A percentile compares a stretch with the other conserved stretches of the same genome.
phyloP scores from a whole-genome alignment of 2,329 filamentous ascomycete species.

The Hymenoscyphus fraxineus region DNA sequence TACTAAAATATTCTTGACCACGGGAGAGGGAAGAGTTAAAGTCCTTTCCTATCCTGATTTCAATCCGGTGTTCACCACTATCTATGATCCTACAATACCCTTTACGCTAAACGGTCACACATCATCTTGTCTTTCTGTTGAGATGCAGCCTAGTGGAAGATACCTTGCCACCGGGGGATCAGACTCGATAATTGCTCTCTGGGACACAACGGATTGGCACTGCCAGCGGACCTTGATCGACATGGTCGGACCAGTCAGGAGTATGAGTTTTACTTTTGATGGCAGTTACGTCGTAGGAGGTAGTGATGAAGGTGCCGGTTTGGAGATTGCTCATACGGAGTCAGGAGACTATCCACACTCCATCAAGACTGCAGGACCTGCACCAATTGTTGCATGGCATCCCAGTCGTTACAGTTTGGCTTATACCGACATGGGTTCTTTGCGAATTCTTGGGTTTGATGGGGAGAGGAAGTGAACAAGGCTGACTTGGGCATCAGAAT shows the following conservation, averaged over 20 bases:
- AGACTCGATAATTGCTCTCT: conserved; percentile 71
- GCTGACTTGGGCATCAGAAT: neutral
- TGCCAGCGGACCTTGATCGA: conserved; percentile 67
- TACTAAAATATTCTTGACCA: conserved; percentile 66
- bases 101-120: conserved; percentile 70
- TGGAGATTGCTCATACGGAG: conserved; percentile 70
- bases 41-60: conserved; percentile 66
- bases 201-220: conserved; percentile 75
- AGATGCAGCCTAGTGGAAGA: conserved; percentile 66
- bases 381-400: conserved; percentile 70
- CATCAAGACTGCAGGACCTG: conserved; percentile 63
- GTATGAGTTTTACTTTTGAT: conserved; percentile 72
- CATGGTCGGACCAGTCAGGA: conserved; percentile 66
- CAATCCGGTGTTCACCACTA: conserved; percentile 49
- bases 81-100: conserved; percentile 43
- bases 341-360: conserved; percentile 70
- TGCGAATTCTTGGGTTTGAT: conserved; percentile 57
- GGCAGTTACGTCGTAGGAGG: conserved; percentile 71
- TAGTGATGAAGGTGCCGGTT: conserved; percentile 65
- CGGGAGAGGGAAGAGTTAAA: conserved; percentile 65
- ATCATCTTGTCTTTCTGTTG: conserved; percentile 64
- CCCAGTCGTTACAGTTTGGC: conserved; percentile 71
- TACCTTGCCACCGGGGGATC: conserved; percentile 72
- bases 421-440: conserved; percentile 60
- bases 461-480: conserved; percentile 29